Conservation (phyloP, 192 early-diverging fungal genomes). For the Ramicandelaber brevisporus region DNA sequence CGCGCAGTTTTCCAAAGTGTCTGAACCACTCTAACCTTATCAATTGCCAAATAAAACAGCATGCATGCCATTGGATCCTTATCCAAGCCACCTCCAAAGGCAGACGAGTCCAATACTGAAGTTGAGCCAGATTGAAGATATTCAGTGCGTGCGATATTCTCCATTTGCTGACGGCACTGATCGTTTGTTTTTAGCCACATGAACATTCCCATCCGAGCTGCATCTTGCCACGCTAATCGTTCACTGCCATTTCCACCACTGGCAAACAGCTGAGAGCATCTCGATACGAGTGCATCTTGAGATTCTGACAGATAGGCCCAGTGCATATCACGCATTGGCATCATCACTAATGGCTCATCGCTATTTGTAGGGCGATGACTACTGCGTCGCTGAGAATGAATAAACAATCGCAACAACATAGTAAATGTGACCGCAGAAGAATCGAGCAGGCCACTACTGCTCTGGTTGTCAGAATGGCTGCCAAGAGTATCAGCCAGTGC, state of each 20-base stretch:
- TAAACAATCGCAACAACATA: too few species aligned
- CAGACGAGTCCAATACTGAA: too few species aligned
- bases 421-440: too few species aligned
- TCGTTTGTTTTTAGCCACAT: slow-evolving; percentile 62
- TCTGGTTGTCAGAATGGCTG: too few species aligned
- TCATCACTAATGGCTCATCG: too few species aligned
- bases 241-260: slow-evolving; percentile 11
- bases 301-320: too few species aligned
- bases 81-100: slow-evolving; percentile 33
- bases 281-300: too few species aligned
- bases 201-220: slow-evolving; percentile 54
- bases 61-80: slow-evolving; percentile 67
- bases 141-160: slow-evolving; percentile 69
- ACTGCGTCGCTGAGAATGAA: too few species aligned
- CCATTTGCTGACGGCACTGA: slow-evolving; percentile 40
- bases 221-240: slow-evolving; percentile 57
- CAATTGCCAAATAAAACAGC: slow-evolving; percentile 72
- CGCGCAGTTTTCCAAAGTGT: slow-evolving; percentile 74
- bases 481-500: too few species aligned
- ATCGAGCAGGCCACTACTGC: too few species aligned
- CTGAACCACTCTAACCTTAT: slow-evolving; percentile 70
- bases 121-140: slow-evolving; percentile 39
- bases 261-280: slow-evolving; percentile 5
- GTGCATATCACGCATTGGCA: too few species aligned
- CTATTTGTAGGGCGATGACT: too few species aligned